Conservation (phyloP, 2,329 filamentous ascomycete species). For the Pseudogymnoascus sp. region DNA sequence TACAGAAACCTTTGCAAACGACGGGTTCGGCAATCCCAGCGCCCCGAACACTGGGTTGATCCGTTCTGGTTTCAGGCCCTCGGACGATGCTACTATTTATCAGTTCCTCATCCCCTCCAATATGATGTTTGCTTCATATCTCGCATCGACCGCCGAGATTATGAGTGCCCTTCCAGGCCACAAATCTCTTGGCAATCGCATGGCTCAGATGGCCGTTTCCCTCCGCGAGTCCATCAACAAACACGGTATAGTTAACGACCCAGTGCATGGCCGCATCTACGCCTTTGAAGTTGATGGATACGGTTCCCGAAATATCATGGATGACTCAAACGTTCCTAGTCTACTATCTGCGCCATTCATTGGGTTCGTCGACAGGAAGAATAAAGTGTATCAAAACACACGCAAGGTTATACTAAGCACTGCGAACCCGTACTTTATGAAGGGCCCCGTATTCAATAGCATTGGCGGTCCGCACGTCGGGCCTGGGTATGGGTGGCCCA, state of each 20-base stretch:
- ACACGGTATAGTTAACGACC: constrained; percentile 61
- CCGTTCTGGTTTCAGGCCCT: constrained; percentile 81
- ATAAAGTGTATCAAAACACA: constrained; percentile 69
- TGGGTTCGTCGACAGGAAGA: constrained; percentile 49
- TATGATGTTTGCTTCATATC: constrained; percentile 68
- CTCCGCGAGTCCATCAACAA: constrained; percentile 62
- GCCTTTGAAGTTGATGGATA: constrained; percentile 73
- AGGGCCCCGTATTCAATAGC: constrained; percentile 47
- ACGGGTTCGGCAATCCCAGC: constrained; percentile 73
- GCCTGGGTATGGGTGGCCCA: constrained; percentile 46
- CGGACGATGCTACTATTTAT: constrained; percentile 74
- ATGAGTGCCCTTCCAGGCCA: constrained; percentile 43
- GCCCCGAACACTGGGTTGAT: constrained; percentile 69
- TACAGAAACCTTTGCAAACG: constrained; percentile 74
- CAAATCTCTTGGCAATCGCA: constrained; percentile 46
- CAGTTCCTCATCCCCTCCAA: constrained; percentile 88
- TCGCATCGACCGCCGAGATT: constrained; percentile 46
- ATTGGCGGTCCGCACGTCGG: constrained; percentile 66
- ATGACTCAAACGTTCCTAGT: constrained; percentile 64
- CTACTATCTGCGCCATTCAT: constrained; percentile 59
- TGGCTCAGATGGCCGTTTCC: constrained; percentile 50
- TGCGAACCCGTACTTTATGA: constrained; percentile 70
- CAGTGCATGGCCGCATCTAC: constrained; percentile 60
- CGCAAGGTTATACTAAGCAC: constrained; percentile 68
- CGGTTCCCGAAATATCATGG: constrained; percentile 54